These are phyloP conservation scores for Dioscorea alata DNA, from an alignment of 106 monocot species.

Conservation along the genomic window DNA sequence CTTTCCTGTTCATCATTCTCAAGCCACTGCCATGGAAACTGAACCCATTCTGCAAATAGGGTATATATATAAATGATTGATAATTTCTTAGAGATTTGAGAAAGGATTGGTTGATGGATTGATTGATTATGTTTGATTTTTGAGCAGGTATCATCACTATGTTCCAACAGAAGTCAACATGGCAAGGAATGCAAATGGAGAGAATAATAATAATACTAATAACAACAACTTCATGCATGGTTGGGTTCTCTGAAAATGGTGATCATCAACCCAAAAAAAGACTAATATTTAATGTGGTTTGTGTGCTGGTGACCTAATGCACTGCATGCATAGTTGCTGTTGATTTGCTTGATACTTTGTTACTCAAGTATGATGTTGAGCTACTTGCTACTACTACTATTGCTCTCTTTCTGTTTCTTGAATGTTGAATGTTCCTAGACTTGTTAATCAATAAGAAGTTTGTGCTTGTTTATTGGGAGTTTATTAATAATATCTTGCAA, in stretches of 20 bases:
- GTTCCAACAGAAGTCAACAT: conserved; percentile 34
- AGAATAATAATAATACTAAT: conserved; percentile 19
- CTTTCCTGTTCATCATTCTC: conserved; percentile 28
- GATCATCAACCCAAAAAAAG: not conserved
- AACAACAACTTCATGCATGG: conserved; percentile 31
- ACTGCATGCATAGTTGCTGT: not conserved
- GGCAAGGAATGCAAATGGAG: conserved; percentile 14
- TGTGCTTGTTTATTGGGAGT: no score
- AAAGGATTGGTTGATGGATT: no score
- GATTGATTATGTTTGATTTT: not conserved
- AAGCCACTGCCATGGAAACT: conserved; percentile 29
- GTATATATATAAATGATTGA: conserved; percentile 13
- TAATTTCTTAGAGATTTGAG: no score
- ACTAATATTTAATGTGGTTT: not conserved
- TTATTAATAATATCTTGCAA: no score
- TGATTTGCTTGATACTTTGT: no score
- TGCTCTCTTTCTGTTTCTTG: no score
- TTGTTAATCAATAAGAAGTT: no score
- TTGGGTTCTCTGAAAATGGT: conserved; percentile 33
- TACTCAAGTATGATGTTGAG: no score
- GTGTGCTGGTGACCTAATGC: not conserved
- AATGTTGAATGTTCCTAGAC: no score
- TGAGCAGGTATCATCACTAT: conserved; percentile 44
- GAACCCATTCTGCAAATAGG: conserved; percentile 63
- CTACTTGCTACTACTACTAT: no score